Conservation (phyloP, 2,329 filamentous ascomycete genomes). For the Colletotrichum spinosum region DNA sequence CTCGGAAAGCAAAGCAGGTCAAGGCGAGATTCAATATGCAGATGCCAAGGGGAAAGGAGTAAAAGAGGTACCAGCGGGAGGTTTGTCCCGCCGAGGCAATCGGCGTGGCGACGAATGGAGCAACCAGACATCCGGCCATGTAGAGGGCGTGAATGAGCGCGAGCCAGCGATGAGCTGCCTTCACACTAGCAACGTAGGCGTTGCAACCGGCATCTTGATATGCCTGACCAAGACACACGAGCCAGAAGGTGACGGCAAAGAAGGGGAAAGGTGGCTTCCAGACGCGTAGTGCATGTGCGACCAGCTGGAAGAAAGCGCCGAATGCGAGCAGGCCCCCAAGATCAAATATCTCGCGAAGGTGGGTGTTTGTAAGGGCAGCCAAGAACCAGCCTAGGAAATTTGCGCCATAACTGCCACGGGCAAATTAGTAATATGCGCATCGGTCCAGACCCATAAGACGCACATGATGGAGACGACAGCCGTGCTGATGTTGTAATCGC, state of each 20-base stretch:
- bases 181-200: slow-evolving; percentile 66
- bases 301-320: slow-evolving; percentile 66
- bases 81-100: slow-evolving; percentile 55
- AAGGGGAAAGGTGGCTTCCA: slow-evolving; percentile 69
- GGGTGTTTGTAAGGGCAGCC: slow-evolving; percentile 67
- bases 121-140: slow-evolving; percentile 65
- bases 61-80: slow-evolving; percentile 66
- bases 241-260: slow-evolving; percentile 68
- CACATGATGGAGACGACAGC: slow-evolving; percentile 64
- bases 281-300: slow-evolving; percentile 64
- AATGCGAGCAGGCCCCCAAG: slow-evolving; percentile 67
- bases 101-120: slow-evolving; percentile 64
- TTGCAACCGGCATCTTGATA: slow-evolving; percentile 74
- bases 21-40: slow-evolving; percentile 62
- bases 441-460: slow-evolving; percentile 21
- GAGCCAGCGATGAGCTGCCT: slow-evolving; percentile 68
- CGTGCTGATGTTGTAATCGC: slow-evolving; percentile 65
- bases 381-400: slow-evolving; percentile 71
- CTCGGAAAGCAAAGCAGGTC: slow-evolving; percentile 61
- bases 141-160: slow-evolving; percentile 75
- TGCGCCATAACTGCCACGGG: slow-evolving; percentile 58
- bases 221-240: slow-evolving; percentile 69
- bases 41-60: slow-evolving; percentile 64
- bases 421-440: accelerated
- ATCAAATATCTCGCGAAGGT: slow-evolving; percentile 62